Base-by-base conservation (phyloP, 768 basidiomycete genomes). In the Boletales sp. region DNA sequence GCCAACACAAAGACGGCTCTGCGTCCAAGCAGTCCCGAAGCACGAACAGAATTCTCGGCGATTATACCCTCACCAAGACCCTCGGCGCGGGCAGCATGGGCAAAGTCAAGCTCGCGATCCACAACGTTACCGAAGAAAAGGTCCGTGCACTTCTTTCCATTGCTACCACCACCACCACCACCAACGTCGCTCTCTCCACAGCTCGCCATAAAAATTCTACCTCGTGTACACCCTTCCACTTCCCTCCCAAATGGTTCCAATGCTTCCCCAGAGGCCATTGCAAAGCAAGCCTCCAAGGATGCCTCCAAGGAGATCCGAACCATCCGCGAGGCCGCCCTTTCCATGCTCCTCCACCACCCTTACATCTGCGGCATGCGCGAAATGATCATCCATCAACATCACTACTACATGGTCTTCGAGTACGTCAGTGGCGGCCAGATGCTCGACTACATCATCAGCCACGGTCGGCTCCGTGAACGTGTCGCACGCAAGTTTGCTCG, bases 311-410 rank as follows among this genome's bases (percentile, higher is more conserved):
- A 99, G 72, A 88, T 92, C 56, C 82, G 96, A 19, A 98, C 94
- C 1, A 81, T 98, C 55, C 87, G 96, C 31, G 96, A 99, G 73
- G 96, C 95, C 0, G 91, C 90, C 2, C 78, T 99, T 30, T 94
- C 90, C 35, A 86, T 97, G 77, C 82, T 99, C 41, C 83, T 99
- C 30, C 93, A 98, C 64, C 96, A 99, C 65, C 96, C 96, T 2
- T 97, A 98, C 70, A 91, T 99, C 65, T 97, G 95, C 67, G 96
- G 96, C 49, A 99, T 98, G 95, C 87, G 92, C 58, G 93, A 95
- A 74, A 94, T 99, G 88, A 92, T 97, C 65, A 76, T 94, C 21
- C 95, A 97, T 72, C 90, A 91, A 53, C 87, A 99, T 62, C 94
- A 99, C 71, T 97, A 98, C 73, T 99, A 98, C 76, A 97, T 99